Base-by-base conservation (phyloP, 352 stramenopile species). In the Phytophthora podocarpi region DNA sequence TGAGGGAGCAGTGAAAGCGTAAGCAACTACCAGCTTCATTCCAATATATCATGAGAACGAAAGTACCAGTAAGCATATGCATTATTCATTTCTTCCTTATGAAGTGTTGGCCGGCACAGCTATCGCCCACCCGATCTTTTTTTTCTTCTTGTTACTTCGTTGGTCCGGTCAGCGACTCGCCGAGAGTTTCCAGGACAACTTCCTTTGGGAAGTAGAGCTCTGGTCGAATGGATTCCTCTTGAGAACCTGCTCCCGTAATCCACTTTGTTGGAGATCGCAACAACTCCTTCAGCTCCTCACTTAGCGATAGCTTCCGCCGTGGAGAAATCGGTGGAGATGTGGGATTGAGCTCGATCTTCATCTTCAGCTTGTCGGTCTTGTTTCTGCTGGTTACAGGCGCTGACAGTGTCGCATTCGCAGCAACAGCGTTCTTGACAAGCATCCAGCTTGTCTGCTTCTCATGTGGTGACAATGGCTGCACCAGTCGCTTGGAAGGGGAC, bases 361-460 rank as follows among this genome's bases (percentile, higher is more conserved):
- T 65, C 2, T 70, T 65, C 15, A 76, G 49, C 58, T 73, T 74
- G 34, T 52, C 42, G 5, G 21, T 8, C 32, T 46, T 49, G 16
- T 43, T 16, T 23, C 34, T 37, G 9, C 46, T 66, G 10, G 62
- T 24, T 39, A 41, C n/a, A n/a, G n/a, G 12, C 46, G 54, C 24
- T 20, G 50, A 35, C 37, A 58, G 55, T 2, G 37, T 54, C 15
- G 32, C 35, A 15, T 59, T 65, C 5, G 32, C 45, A 18, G 32
- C n/a, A 23, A 45, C 39, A 31, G 36, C 30, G 10, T n/a, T 59
- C 15, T 58, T 80, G 12, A 73, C 67, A 3, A 87, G 58, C 46
- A 87, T 87, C 81, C 81, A 90, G 31, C 66, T 80, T 42, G 72
- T 86, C 40, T 82, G 68, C 41, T 86, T 89, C 20, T 87, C 78